A percentile compares a stretch with the other conserved stretches of the same genome.
These are phyloP conservation scores for Plasmodium yoelii DNA, from an alignment of 169 alveolate genomes.

Conservation along the genomic window DNA sequence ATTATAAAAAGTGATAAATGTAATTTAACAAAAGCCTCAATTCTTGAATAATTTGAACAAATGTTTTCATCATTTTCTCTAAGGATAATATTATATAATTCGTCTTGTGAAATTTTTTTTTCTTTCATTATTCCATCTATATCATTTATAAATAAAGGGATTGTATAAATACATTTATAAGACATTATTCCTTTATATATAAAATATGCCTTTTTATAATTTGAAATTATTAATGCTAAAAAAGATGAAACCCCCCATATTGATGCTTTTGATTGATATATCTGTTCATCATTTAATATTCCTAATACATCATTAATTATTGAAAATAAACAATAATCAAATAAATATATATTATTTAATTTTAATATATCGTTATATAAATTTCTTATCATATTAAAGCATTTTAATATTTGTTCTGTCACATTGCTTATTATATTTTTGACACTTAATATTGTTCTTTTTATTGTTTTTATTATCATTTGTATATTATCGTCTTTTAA, in stretches of 20 bases:
- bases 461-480: constrained; percentile 23
- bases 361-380: constrained; percentile 47
- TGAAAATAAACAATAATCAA: constrained; percentile 61
- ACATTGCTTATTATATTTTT: constrained; percentile 45
- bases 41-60: constrained; percentile 27
- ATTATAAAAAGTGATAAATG: constrained; percentile 59
- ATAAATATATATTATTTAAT: constrained; percentile 48
- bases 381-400: constrained; percentile 42
- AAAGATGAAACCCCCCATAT: constrained; percentile 60
- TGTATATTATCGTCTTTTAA: constrained; percentile 28
- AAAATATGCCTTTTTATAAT: constrained; percentile 65
- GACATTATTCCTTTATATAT: constrained; percentile 62
- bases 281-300: constrained; percentile 38
- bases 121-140: neutral
- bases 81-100: constrained; percentile 31
- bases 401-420: constrained; percentile 58
- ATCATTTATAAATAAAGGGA: constrained; percentile 34
- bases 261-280: constrained; percentile 38
- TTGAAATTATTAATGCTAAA: constrained; percentile 41
- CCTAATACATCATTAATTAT: constrained; percentile 45
- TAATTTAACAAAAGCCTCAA: constrained; percentile 47
- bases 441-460: constrained; percentile 31
- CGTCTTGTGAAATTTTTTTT: constrained; percentile 6
- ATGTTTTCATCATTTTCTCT: constrained; percentile 49
- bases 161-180: constrained; percentile 37